Evolutionary conservation across 2,329 filamentous ascomycete genomes (phyloP).

Genomic region (Pseudocercospora musae): DNA sequence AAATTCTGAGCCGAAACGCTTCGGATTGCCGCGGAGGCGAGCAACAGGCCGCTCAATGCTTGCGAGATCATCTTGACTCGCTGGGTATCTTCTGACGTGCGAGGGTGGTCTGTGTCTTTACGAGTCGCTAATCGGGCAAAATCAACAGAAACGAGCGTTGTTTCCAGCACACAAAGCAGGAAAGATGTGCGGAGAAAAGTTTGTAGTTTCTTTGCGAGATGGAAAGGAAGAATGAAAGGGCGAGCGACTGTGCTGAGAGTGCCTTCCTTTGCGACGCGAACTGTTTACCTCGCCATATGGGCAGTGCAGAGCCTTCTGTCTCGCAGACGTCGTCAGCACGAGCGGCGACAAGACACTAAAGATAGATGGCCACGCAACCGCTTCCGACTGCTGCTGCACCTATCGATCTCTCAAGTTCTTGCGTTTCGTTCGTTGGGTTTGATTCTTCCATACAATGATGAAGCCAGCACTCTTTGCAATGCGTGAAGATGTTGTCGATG

Average conservation of each 20-base stretch:
- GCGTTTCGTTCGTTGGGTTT: no score
- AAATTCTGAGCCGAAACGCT: slow-evolving; percentile 14
- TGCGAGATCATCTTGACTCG: slow-evolving; percentile 11
- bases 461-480: not conserved
- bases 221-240: not conserved
- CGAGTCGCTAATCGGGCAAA: not conserved
- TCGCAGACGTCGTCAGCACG: slow-evolving; percentile 2
- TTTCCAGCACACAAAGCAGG: not conserved
- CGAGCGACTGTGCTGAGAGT: not conserved
- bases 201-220: not conserved
- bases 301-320: slow-evolving; percentile 4
- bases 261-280: not conserved
- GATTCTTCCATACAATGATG: not conserved
- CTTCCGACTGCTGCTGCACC: not conserved
- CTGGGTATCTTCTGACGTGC: not conserved
- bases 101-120: not conserved
- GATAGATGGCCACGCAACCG: not conserved
- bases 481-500: not conserved
- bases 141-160: not conserved
- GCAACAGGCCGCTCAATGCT: slow-evolving; percentile 2
- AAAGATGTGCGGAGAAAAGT: not conserved
- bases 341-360: slow-evolving; percentile 1
- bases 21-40: slow-evolving; percentile 8
- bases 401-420: not conserved
- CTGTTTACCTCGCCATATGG: not conserved